A percentile compares a stretch with the other conserved stretches of the same genome.
Evolutionary conservation across 2,329 filamentous ascomycete genomes (phyloP).

Genomic region (Pestalotiopsis sp.): DNA sequence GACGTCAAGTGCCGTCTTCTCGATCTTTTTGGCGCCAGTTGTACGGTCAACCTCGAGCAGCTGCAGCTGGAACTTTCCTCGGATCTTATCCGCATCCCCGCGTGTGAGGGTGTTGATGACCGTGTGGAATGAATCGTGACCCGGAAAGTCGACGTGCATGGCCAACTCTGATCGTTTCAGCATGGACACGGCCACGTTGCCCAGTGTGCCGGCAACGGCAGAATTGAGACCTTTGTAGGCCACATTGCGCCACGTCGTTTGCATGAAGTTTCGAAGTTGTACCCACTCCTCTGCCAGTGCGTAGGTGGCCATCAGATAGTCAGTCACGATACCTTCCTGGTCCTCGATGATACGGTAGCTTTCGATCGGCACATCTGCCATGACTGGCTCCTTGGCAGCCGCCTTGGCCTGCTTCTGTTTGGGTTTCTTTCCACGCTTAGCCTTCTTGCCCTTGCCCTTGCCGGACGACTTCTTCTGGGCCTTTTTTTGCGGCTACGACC

Average conservation of each 20-base stretch:
- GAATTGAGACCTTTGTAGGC: conserved; percentile 45
- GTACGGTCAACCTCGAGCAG: neutral
- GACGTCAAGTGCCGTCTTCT: neutral
- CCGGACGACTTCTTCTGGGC: neutral
- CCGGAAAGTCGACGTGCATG: conserved; percentile 49
- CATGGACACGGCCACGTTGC: conserved; percentile 42
- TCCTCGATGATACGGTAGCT: conserved; percentile 45
- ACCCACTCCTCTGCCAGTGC: conserved; percentile 38
- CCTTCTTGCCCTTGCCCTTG: neutral
- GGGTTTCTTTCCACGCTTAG: neutral
- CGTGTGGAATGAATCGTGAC: conserved; percentile 42
- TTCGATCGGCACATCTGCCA: conserved; percentile 44
- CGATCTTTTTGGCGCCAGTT: neutral
- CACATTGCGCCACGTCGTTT: conserved; percentile 44
- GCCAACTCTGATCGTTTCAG: conserved; percentile 36
- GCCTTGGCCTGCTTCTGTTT: neutral
- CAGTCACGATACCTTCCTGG: conserved; percentile 34
- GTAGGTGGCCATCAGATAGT: conserved; percentile 46
- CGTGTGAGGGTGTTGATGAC: conserved; percentile 42
- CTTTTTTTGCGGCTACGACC: neutral
- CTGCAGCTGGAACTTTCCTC: neutral
- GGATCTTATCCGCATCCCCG: conserved; percentile 29
- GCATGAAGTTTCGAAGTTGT: conserved; percentile 39
- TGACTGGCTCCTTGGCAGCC: conserved; percentile 13
- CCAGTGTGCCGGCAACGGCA: conserved; percentile 44